Evolutionary conservation across 768 basidiomycete species (phyloP), one percentile per base, ranked within the genome.

Genomic region (Mycena rebaudengoi): DNA sequence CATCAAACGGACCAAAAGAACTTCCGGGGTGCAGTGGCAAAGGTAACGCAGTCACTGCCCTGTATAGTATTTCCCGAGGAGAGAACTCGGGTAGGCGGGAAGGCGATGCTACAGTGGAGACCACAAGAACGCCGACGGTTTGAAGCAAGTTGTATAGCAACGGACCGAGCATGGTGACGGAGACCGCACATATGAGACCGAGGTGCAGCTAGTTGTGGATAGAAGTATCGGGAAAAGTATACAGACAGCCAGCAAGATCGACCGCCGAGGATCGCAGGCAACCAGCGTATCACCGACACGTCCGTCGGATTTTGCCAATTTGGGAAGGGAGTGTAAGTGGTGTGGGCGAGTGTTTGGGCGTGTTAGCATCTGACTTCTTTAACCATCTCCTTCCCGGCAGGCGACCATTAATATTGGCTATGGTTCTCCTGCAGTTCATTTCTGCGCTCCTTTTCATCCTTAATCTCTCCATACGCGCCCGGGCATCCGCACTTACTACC

Each of bases 401-500:
- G n/a, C n/a, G n/a, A n/a, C n/a, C n/a, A n/a, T n/a, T n/a, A n/a
- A n/a, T n/a, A n/a, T n/a, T n/a, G n/a, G 62, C 63, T 45, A 78
- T 76, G 75, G 72, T 71, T 66, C 62, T 72, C 29, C 68, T 74
- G 35, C 73, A 70, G 54, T 71, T 76, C 41, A 63, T 78, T 33
- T 73, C 71, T 51, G 73, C 72, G 65, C 57, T 80, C 60, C 70
- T 77, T 60, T 73, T 76, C 67, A 71, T 83, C 60, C 70, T 83
- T 14, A 80, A 62, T 54, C 75, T 76, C 7, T 76, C 77, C 33
- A 39, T 74, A 28, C 68, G 66, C 13, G 80, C 74, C 8, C 75
- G 74, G 25, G 88, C 86, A 13, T 85, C 91, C 0, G 92, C 95
- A 1, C 78, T 97, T 39, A 95, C 95, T 8, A 96, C 94, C 3